Evolutionary conservation across 2,329 filamentous ascomycete species (phyloP), one percentile per base, ranked within the genome.

Genomic region (Cyclaneusma minus): DNA sequence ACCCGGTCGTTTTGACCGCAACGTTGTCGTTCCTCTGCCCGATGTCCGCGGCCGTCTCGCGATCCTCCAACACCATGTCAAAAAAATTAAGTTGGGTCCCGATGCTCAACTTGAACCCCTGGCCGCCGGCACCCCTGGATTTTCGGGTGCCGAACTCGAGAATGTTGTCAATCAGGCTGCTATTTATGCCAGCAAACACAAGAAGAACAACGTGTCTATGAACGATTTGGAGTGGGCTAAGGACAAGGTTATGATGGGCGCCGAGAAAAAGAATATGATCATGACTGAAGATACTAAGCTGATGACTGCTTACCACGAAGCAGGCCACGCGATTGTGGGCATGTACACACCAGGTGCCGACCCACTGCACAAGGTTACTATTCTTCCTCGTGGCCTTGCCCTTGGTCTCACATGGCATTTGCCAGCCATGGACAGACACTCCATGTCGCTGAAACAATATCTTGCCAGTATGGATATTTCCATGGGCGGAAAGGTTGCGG

Each of bases 141-240:
- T 92, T 43, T 95, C 87, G 25, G 89, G 89, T 39, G 89, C 89
- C 12, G 89, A 98, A 42, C 64, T 98, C 8, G 89, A 95, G 55
- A 98, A 94, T 48, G 71, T 98, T 41, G 79, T 93, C 46, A 98
- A 98, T 53, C 82, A 94, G 48, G 89, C 89, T 16, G 89, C 89
- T 13, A 77, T 98, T 22, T 82, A 79, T 44, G 89, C 89, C n/a
- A 92, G 83, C 44, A 83, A 89, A 49, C 67, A 80, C 39, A 89
- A 85, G 54, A 68, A 78, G 20, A 62, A 61, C 32, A 66, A 75
- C 23, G 81, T 98, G 28, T 66, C 68, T 8, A 77, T 83, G 51
- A 54, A 65, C 17, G 84, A 95, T 45, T 75, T 95, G 36, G 85
- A 94, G 41, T 98, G 87, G 85, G 89, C 89, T 30, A 95, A 92